A percentile compares a stretch with the other conserved stretches of the same genome.
phyloP scores from a whole-genome alignment of 2,329 filamentous ascomycete genomes.

The Colletotrichum zoysiae region DNA sequence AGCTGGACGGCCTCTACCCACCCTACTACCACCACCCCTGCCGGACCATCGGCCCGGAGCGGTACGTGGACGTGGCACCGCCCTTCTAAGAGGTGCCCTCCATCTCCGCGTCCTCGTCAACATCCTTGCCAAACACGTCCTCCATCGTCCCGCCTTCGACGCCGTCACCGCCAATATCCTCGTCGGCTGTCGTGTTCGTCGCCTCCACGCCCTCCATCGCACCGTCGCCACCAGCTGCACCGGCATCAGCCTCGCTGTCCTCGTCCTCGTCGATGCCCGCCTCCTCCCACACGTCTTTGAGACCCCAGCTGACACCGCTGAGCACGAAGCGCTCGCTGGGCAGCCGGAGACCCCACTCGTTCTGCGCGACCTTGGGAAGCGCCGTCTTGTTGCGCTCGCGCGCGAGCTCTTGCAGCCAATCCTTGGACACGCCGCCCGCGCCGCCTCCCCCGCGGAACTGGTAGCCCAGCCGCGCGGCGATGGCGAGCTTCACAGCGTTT shows the following conservation, averaged over 20 bases:
- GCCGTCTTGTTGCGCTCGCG: slow-evolving; percentile 76
- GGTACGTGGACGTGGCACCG: background rate
- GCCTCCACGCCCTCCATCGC: slow-evolving; percentile 64
- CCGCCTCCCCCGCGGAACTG: slow-evolving; percentile 73
- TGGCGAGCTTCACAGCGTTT: slow-evolving; percentile 79
- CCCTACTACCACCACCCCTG: background rate
- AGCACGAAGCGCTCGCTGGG: slow-evolving; percentile 78
- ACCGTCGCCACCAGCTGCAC: slow-evolving; percentile 58
- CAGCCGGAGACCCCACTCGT: slow-evolving; percentile 76
- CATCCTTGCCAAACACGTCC: slow-evolving; percentile 67
- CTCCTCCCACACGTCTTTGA: slow-evolving; percentile 70
- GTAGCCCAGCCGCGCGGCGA: slow-evolving; percentile 75
- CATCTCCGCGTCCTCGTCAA: slow-evolving; percentile 67
- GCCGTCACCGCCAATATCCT: slow-evolving; percentile 60
- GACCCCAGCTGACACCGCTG: slow-evolving; percentile 73
- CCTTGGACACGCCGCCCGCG: slow-evolving; percentile 72
- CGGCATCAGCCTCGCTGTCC: slow-evolving; percentile 56
- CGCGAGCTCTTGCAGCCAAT: slow-evolving; percentile 82
- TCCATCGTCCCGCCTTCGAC: slow-evolving; percentile 65
- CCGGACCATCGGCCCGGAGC: background rate
- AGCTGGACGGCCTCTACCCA: background rate
- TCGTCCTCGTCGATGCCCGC: slow-evolving; percentile 56
- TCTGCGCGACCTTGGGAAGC: slow-evolving; percentile 71
- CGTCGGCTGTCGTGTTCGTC: slow-evolving; percentile 52
- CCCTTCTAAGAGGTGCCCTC: slow-evolving; percentile 36